These are phyloP conservation scores for Pisolithus tinctorius DNA, from an alignment of 768 basidiomycete genomes.

Conservation along the genomic window DNA sequence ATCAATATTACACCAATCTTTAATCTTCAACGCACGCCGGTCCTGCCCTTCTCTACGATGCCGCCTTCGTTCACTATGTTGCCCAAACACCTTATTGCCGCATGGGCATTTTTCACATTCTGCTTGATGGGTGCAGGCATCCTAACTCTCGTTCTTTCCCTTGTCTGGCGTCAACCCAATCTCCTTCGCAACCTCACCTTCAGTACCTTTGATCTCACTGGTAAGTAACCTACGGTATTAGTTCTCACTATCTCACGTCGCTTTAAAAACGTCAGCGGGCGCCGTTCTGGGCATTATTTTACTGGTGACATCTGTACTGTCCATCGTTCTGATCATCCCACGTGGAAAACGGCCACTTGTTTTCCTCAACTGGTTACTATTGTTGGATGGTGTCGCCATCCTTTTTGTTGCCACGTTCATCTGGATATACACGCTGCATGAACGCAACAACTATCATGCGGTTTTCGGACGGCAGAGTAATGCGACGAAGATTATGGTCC, in stretches of 20 bases:
- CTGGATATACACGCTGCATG: slow-evolving; percentile 77
- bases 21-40: too few species aligned
- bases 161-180: slow-evolving; percentile 64
- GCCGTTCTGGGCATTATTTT: slow-evolving; percentile 61
- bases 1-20: background rate
- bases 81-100: slow-evolving; percentile 60
- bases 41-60: background rate
- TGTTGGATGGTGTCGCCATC: slow-evolving; percentile 55
- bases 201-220: slow-evolving; percentile 46
- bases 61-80: slow-evolving; percentile 43
- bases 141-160: slow-evolving; percentile 57
- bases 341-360: slow-evolving; percentile 64
- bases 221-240: slow-evolving; percentile 33
- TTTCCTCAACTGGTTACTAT: slow-evolving; percentile 68
- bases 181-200: slow-evolving; percentile 72
- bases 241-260: background rate
- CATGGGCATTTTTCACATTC: slow-evolving; percentile 69
- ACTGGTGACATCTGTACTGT: slow-evolving; percentile 60
- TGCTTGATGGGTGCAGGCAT: slow-evolving; percentile 65
- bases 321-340: slow-evolving; percentile 65
- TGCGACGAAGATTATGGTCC: slow-evolving; percentile 49
- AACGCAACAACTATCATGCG: slow-evolving; percentile 58
- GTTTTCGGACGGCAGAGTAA: slow-evolving; percentile 45
- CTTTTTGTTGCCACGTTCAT: slow-evolving; percentile 63
- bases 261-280: slow-evolving; percentile 44